Evolutionary conservation across 2,329 filamentous ascomycete genomes (phyloP), one percentile per base, ranked within the genome.

Genomic region (Atkinsonella hypoxylon): DNA sequence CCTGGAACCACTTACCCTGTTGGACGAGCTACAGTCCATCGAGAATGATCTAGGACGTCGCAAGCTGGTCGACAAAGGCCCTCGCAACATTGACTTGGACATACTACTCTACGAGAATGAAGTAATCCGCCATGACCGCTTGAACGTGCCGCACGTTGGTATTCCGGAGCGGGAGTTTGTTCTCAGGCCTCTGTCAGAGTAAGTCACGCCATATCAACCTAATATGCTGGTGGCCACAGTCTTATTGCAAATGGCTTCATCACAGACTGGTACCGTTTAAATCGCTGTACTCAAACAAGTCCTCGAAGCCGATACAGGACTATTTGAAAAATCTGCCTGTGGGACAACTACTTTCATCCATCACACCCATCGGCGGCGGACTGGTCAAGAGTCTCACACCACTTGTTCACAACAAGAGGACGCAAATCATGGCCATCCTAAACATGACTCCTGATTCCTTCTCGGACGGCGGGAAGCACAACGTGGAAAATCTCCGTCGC

Each of bases 361-460:
- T 83, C 48, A 82, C 79, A 1, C 79, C 79, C 2, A 64, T 83
- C 36, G 74, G 73, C 36, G 74, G 73, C 2, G 44, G 66, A 6
- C 64, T 64, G 3, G 52, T 63, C 4, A 66, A 74, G 11, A 71
- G 80, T 1, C 68, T 93, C 39, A 78, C 79, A 47, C 75, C 86
- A 17, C 68, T 81, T 31, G 69, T 72, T 32, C 68, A 75, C 7
- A 72, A 75, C 44, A 78, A 83, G 45, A 74, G 71, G 49, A 96
- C 91, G 0, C 80, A 81, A 44, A 70, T 96, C 57, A 98, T 98
- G 93, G 87, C 87, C 50, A 95, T 98, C 56, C 74, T 97, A 44
- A 98, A 98, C 67, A 71, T 95, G 48, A 97, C 93, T 0, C 91
- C 91, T 0, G 91, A 98, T 69, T 97, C 91, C 10, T 98, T 98